A percentile compares a stretch with the other conserved stretches of the same genome.
Conservation (phyloP, 495 filamentous ascomycete species). For the Talaromyces wortmannii region DNA sequence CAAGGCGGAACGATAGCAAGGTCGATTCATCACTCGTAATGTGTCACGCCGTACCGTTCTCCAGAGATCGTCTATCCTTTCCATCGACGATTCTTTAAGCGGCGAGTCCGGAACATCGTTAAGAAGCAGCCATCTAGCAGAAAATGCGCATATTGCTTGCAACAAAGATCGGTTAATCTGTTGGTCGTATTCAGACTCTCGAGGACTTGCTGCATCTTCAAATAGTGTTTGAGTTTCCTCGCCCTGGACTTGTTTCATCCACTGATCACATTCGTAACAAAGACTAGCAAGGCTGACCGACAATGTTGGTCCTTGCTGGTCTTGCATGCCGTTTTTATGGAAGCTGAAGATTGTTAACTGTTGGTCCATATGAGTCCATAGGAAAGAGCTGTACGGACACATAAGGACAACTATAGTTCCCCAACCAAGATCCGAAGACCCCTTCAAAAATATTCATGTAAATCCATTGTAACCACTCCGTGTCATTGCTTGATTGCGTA, state of each 20-base stretch:
- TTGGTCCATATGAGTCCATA: neutral
- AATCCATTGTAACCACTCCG: conserved; percentile 10
- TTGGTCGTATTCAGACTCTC: conserved; percentile 7
- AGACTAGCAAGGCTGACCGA: conserved; percentile 12
- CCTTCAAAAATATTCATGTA: conserved; percentile 11
- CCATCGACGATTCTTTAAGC: neutral
- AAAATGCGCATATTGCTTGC: conserved; percentile 11
- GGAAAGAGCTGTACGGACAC: conserved; percentile 5
- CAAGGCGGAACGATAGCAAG: conserved; percentile 13
- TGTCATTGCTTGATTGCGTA: neutral
- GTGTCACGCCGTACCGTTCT: conserved; percentile 7
- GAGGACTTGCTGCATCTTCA: neutral
- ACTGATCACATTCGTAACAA: conserved; percentile 12
- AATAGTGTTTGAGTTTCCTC: neutral
- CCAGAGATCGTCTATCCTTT: conserved; percentile 10
- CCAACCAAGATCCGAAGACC: conserved; percentile 13
- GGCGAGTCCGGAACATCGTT: neutral
- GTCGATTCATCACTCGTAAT: conserved; percentile 9
- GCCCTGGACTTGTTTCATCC: conserved; percentile 11
- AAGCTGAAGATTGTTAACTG: conserved; percentile 1
- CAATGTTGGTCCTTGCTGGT: conserved; percentile 3
- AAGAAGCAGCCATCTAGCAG: conserved; percentile 11
- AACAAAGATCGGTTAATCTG: conserved; percentile 11
- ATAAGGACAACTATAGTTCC: conserved; percentile 14
- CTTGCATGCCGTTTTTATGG: conserved; percentile 6